These are phyloP conservation scores for Ustilago trichophora DNA, from an alignment of 1,284 basidiomycete species.

Conservation along the genomic window DNA sequence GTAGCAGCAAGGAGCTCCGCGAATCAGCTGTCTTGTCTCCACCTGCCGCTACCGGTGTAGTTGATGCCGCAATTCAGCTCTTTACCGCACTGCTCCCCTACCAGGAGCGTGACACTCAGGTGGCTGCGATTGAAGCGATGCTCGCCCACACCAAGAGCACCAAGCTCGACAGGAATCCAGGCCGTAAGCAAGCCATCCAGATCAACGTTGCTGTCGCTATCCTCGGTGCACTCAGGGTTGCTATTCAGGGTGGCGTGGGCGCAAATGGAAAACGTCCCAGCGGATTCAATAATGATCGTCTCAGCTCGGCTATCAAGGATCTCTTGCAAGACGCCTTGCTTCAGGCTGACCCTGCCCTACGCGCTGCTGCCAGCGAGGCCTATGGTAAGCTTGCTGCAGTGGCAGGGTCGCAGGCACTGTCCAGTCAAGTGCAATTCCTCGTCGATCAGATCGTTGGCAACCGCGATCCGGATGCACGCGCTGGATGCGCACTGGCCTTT, in stretches of 20 bases:
- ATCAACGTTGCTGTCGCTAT: conserved; percentile 85
- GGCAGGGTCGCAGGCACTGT: conserved; percentile 84
- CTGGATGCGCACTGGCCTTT: conserved; percentile 92
- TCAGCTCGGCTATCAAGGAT: conserved; percentile 76
- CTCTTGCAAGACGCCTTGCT: conserved; percentile 86
- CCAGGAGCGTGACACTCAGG: conserved; percentile 78
- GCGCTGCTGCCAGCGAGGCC: conserved; percentile 84
- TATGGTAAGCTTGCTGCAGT: conserved; percentile 87
- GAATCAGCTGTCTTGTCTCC: conserved; percentile 76
- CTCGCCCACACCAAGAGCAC: conserved; percentile 74
- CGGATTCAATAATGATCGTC: conserved; percentile 72
- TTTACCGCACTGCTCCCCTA: conserved; percentile 80
- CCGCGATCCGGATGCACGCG: conserved; percentile 88
- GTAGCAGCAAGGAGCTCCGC: conserved; percentile 6
- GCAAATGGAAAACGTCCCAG: conserved; percentile 49
- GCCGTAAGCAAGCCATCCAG: conserved; percentile 84
- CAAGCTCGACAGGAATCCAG: conserved; percentile 87
- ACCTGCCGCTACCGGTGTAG: conserved; percentile 81
- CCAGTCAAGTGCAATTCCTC: conserved; percentile 86
- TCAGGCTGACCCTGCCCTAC: conserved; percentile 80
- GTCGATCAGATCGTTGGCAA: conserved; percentile 97
- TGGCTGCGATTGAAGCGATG: conserved; percentile 76
- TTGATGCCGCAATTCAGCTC: conserved; percentile 87
- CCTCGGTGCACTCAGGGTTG: conserved; percentile 74
- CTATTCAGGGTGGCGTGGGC: conserved; percentile 36